Evolutionary conservation across 2,329 filamentous ascomycete genomes (phyloP).

Genomic region (Zelopaecilomyces penicillatus): DNA sequence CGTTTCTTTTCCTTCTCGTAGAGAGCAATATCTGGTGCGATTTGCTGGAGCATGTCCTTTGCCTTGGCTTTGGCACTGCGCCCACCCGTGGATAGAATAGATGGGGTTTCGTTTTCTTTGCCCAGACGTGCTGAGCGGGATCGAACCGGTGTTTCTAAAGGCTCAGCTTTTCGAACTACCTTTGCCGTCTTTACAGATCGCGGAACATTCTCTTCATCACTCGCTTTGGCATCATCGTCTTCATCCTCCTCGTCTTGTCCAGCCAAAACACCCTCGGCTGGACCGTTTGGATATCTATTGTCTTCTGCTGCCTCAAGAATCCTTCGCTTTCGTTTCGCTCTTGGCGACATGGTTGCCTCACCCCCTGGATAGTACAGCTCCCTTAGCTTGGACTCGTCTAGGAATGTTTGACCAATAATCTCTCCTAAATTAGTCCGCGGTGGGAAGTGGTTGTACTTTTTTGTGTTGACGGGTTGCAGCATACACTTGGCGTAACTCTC

Average conservation of each 20-base stretch:
- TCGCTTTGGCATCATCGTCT: conserved; percentile 31
- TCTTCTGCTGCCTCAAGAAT: conserved; percentile 42
- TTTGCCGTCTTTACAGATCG: conserved; percentile 3
- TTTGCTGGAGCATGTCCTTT: conserved; percentile 62
- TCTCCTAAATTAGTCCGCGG: conserved; percentile 84
- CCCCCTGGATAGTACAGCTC: conserved; percentile 63
- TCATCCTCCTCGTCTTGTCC: conserved; percentile 30
- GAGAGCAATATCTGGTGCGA: conserved; percentile 76
- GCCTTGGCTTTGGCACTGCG: conserved; percentile 86
- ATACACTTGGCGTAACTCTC: conserved; percentile 91
- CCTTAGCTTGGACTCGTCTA: conserved; percentile 56
- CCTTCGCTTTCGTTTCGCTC: conserved; percentile 40
- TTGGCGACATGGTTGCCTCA: conserved; percentile 33
- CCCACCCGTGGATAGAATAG: conserved; percentile 56
- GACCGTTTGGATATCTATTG: conserved; percentile 39
- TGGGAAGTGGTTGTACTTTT: conserved; percentile 80
- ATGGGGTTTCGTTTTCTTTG: conserved; percentile 81
- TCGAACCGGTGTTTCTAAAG: conserved; percentile 32
- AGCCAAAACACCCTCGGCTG: conserved; percentile 39
- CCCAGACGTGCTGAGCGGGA: conserved; percentile 42
- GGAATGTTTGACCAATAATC: conserved; percentile 79
- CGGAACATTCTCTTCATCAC: conserved; percentile 6
- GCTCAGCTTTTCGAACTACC: conserved; percentile 1
- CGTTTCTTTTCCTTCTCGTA: conserved; percentile 94
- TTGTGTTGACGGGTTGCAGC: conserved; percentile 60